phyloP scores from a whole-genome alignment of 306 rosid genomes.

The cucumber (Cucumis sativus) region Cucumber_9930_V3 NC_026661.2:20752501-20753000 shows the following conservation, averaged over 20 bases:
- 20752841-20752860: not conserved
- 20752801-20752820: not conserved
- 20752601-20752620: conserved; percentile 83
- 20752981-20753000: conserved; percentile 84
- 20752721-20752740: not conserved
- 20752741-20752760: not conserved
- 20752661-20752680: conserved; percentile 44
- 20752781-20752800: not conserved
- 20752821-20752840: not conserved
- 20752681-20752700: conserved; percentile 55
- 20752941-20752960: conserved; percentile 99
- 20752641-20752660: conserved; percentile 82
- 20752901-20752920: conserved; percentile 2
- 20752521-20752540: conserved; percentile 79
- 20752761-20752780: not conserved
- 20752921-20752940: conserved; percentile 38
- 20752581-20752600: conserved; percentile 47
- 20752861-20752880: not conserved
- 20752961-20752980: conserved; percentile 96
- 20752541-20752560: conserved; percentile 41
- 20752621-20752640: conserved; percentile 84
- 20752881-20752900: not conserved
- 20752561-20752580: conserved; percentile 60
- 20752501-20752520: conserved; percentile 37
- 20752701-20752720: conserved; percentile 76